phyloP scores from a whole-genome alignment of 2,329 filamentous ascomycete species.

The Colletotrichum tabaci region DNA sequence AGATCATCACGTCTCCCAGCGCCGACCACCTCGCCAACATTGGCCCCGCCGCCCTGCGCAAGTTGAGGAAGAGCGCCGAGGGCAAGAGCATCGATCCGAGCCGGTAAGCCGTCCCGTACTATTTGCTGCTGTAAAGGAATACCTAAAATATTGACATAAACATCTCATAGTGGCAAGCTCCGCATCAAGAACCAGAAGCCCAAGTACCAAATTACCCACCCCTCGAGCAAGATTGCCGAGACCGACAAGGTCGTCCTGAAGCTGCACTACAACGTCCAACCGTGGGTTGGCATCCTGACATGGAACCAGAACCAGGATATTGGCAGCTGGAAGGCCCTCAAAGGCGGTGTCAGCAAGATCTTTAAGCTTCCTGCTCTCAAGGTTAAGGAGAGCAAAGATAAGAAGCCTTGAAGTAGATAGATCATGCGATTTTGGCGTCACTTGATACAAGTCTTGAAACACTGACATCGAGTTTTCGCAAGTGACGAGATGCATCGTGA shows the following conservation, averaged over 20 bases:
- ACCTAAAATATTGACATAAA: slow-evolving; percentile 29
- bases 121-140: slow-evolving; percentile 25
- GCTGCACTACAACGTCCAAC: slow-evolving; percentile 96
- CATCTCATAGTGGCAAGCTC: slow-evolving; percentile 74
- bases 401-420: slow-evolving; percentile 31
- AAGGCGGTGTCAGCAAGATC: slow-evolving; percentile 73
- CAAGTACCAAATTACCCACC: slow-evolving; percentile 98
- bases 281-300: slow-evolving; percentile 90
- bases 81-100: slow-evolving; percentile 74
- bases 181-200: slow-evolving; percentile 87
- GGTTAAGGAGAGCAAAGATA: slow-evolving; percentile 68
- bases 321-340: slow-evolving; percentile 75
- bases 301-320: slow-evolving; percentile 78
- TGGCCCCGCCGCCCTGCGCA: slow-evolving; percentile 72
- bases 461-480: neutral
- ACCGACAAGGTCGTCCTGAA: slow-evolving; percentile 81
- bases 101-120: slow-evolving; percentile 57
- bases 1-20: slow-evolving; percentile 85
- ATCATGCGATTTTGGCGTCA: neutral
- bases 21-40: slow-evolving; percentile 75
- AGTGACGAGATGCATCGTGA: neutral
- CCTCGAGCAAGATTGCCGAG: slow-evolving; percentile 82
- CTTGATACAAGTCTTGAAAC: neutral
- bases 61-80: slow-evolving; percentile 70
- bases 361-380: slow-evolving; percentile 79